Conservation (phyloP, 75 land plant species). For the Picea sitchensis region DNA sequence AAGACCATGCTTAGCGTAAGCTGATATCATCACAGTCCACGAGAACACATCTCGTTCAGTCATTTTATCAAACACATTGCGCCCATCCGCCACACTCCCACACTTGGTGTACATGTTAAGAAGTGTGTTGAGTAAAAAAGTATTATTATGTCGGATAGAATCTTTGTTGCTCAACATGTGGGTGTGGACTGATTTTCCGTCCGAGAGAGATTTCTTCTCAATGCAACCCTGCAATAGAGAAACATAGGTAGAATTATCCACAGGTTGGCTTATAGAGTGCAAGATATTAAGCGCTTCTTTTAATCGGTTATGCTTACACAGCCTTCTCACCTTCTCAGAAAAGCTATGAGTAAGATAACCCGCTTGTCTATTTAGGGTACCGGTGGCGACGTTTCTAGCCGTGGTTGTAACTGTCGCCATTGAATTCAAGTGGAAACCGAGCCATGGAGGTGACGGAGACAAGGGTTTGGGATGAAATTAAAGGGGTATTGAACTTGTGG, state of each 20-base stretch:
- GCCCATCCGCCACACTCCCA: slow-evolving; percentile 19
- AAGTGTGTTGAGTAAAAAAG: slow-evolving; percentile 14
- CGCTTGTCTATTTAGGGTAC: too few species aligned
- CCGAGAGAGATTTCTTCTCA: not conserved
- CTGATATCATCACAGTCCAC: slow-evolving; percentile 49
- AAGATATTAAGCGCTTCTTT: not conserved
- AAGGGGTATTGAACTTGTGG: too few species aligned
- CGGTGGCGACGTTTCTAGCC: too few species aligned
- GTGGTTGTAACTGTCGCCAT: too few species aligned
- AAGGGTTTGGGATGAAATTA: too few species aligned
- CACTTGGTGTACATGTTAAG: slow-evolving; percentile 30
- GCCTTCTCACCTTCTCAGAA: too few species aligned
- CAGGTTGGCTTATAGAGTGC: not conserved
- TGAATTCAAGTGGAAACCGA: too few species aligned
- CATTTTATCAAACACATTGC: slow-evolving; percentile 37
- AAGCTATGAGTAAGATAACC: too few species aligned
- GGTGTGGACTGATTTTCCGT: slow-evolving; percentile 1
- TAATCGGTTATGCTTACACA: not conserved
- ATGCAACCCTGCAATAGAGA: not conserved
- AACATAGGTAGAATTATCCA: not conserved
- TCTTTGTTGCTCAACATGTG: not conserved
- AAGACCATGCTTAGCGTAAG: slow-evolving; percentile 39
- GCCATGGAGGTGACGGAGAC: too few species aligned
- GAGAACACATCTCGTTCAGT: slow-evolving; percentile 16
- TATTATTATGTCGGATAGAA: too few species aligned